Evolutionary conservation across 129 eudicot genomes (phyloP).

Genomic region (Glebionis coronaria): DNA sequence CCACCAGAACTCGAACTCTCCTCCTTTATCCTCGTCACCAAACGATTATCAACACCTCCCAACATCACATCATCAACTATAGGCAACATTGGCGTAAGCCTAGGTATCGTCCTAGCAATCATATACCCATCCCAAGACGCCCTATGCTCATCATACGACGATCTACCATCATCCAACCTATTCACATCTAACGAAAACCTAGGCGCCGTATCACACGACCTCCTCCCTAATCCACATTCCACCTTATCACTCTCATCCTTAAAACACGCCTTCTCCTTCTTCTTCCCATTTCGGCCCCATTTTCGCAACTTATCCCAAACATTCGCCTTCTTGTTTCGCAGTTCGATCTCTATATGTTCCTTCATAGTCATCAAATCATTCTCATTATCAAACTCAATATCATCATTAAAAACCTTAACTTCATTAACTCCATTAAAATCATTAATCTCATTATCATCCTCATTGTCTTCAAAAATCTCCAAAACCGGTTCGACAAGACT

Average conservation of each 20-base stretch:
- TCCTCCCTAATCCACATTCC: constrained; percentile 51
- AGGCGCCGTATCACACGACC: constrained; percentile 69
- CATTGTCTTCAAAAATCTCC: constrained; percentile 22
- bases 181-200: constrained; percentile 65
- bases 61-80: constrained; percentile 61
- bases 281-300: constrained; percentile 57
- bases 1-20: constrained; percentile 59
- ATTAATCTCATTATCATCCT: constrained; percentile 6
- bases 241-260: constrained; percentile 30
- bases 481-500: constrained; percentile 19
- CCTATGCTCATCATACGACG: constrained; percentile 75
- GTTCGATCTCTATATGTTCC: constrained; percentile 80
- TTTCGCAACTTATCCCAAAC: constrained; percentile 51
- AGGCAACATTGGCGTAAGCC: constrained; percentile 73
- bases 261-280: constrained; percentile 32
- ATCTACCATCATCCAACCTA: constrained; percentile 43
- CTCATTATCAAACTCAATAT: constrained; percentile 21
- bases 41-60: constrained; percentile 41
- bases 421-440: constrained; percentile 7
- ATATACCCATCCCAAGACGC: constrained; percentile 98
- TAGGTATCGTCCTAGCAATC: constrained; percentile 78
- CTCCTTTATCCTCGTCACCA: constrained; percentile 47
- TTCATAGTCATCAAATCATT: constrained; percentile 70
- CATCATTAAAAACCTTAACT: constrained; percentile 37
- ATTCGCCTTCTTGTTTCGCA: constrained; percentile 34